Base-by-base conservation (phyloP, 345 rosid genomes). In the Carallia brachiata region DNA sequence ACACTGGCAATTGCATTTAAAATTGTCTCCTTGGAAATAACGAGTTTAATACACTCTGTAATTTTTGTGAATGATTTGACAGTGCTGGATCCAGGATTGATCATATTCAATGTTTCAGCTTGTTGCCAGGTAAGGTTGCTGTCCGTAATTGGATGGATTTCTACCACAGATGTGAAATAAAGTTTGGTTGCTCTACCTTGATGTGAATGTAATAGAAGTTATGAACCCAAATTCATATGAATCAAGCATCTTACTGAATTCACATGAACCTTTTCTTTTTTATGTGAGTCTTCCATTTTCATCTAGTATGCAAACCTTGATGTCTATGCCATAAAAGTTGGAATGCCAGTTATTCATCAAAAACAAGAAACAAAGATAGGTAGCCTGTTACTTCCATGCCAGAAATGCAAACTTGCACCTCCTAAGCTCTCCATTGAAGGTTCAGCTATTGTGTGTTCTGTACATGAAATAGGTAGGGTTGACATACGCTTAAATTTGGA, bases 91-190 rank as follows among this genome's bases (percentile, higher is more conserved):
- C 79, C 65, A 73, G 76, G 63, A 32, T 70, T 53, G 89, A 84
- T 80, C 92, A 85, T 77, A 16, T 71, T 68, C 83, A 91, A 61
- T 34, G 54, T 66, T 86, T 89, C 71, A 82, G 73, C 74, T 80
- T 87, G 78, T 80, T 94, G 65, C 99, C 99, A 75, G 99, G 98
- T 91, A 80, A 13, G 59, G 44, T 63, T 70, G 37, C 47, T 65
- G 63, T 36, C 47, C 19, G 23, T 19, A 6, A 19, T 65, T 54
- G 52, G 61, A 47, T 28, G 31, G 61, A 36, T 67, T n/a, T 66
- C 59, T 70, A 55, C 59, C 30, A 52, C 13, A 2, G 34, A 36
- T 23, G 36, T 34, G 19, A 63, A 32, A 28, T 28, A 44, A 64
- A 39, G 39, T 61, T 70, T 54, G 39, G 61, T 50, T 67, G 70